A percentile compares a stretch with the other conserved stretches of the same genome.
Conservation (phyloP, 169 alveolate species). For the Plasmodium gonderi region DNA sequence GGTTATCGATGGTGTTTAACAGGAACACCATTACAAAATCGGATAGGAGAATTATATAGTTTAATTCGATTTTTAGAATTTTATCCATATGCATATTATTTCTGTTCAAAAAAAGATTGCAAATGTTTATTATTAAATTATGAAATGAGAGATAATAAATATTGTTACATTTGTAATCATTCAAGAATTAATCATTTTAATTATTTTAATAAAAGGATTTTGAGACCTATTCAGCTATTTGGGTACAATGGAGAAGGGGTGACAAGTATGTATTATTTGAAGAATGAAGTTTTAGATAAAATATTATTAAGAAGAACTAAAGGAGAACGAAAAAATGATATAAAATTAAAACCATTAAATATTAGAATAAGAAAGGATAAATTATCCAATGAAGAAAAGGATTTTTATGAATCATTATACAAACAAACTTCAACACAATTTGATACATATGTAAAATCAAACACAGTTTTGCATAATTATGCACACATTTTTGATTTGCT, state of each 20-base stretch:
- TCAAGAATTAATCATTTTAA: slow-evolving; percentile 87
- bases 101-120: slow-evolving; percentile 91
- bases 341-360: slow-evolving; percentile 87
- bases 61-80: slow-evolving; percentile 93
- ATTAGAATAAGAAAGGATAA: slow-evolving; percentile 84
- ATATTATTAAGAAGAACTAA: slow-evolving; percentile 89
- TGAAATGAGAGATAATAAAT: slow-evolving; percentile 83
- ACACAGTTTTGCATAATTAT: slow-evolving; percentile 90
- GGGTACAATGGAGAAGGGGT: slow-evolving; percentile 89
- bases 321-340: slow-evolving; percentile 88
- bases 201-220: slow-evolving; percentile 87
- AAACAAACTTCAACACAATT: slow-evolving; percentile 84
- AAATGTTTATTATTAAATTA: slow-evolving; percentile 83
- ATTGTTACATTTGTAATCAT: slow-evolving; percentile 88
- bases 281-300: slow-evolving; percentile 78
- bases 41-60: slow-evolving; percentile 96
- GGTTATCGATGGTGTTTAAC: slow-evolving; percentile 95
- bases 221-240: slow-evolving; percentile 87
- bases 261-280: slow-evolving; percentile 79
- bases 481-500: slow-evolving; percentile 92
- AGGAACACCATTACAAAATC: slow-evolving; percentile 98
- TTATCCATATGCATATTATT: slow-evolving; percentile 93
- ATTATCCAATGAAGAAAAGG: slow-evolving; percentile 88
- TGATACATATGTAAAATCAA: slow-evolving; percentile 87
- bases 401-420: slow-evolving; percentile 88